A percentile compares a stretch with the other conserved stretches of the same genome.
phyloP scores from a whole-genome alignment of 768 basidiomycete genomes.

The Leucosporidium scottii region DNA sequence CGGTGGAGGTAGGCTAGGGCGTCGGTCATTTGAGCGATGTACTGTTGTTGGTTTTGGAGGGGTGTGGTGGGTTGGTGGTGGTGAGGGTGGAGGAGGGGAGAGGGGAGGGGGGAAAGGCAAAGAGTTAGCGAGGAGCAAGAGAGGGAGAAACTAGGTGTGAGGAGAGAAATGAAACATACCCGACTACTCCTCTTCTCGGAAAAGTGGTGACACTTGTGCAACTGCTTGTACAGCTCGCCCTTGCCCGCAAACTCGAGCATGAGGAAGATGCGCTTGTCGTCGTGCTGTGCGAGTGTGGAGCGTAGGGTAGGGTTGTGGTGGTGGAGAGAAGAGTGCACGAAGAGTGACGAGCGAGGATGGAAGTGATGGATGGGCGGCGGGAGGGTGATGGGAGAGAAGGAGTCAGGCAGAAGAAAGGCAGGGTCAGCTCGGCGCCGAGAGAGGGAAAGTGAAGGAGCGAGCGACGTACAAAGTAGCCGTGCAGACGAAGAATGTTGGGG shows the following conservation, averaged over 20 bases:
- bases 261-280: conserved; percentile 92
- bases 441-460: too few species aligned
- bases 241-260: conserved; percentile 97
- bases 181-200: conserved; percentile 73
- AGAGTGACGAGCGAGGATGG: too few species aligned
- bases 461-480: conserved; percentile 49
- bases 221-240: conserved; percentile 93
- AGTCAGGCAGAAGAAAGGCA: too few species aligned
- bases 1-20: conserved; percentile 82
- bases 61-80: background rate
- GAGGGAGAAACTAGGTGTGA: background rate
- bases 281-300: conserved; percentile 68
- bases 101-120: too few species aligned
- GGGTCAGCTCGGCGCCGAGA: too few species aligned
- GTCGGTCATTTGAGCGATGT: conserved; percentile 97
- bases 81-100: background rate
- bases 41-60: conserved; percentile 46
- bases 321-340: too few species aligned
- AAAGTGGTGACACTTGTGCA: conserved; percentile 77
- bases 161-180: conserved; percentile 38
- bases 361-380: too few species aligned
- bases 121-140: too few species aligned
- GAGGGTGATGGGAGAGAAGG: too few species aligned
- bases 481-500: conserved; percentile 85
- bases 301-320: too few species aligned